Base-by-base conservation (phyloP, 768 basidiomycete species). In the Suillus subaureus region DNA sequence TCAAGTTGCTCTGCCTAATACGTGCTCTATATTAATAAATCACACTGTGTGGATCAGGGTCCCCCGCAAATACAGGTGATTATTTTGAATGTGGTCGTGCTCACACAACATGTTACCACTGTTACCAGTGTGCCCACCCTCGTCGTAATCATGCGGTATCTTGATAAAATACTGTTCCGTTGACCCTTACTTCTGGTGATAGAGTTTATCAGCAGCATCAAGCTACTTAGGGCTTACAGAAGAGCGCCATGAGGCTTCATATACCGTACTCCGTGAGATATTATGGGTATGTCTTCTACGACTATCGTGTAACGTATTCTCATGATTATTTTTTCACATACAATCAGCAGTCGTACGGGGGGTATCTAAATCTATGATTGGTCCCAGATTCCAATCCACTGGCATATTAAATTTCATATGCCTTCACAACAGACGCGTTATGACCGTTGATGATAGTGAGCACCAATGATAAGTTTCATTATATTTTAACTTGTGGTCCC, bases 371-470 rank as follows among this genome's bases (percentile, higher is more conserved):
- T 54, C 28, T 54, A 31, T 21, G 52, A 31, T 54, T 33, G 11
- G 54, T 33, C 21, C 54, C 33, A 51, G 5, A 26, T 26, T 26
- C 15, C 13, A 49, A 13, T 54, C 16, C 23, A 49, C 1, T 52
- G 51, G 16, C 51, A 52, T 26, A 51, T 52, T 33, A 55, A 55
- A 33, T 55, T 55, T 33, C 54, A 55, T 54, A 31, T 54, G 52
- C 52, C 31, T 55, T 55, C 31, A 33, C 54, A 33, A 11, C 52
- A 21, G 31, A 33, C 54, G 31, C 31, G 54, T 55, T 55, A 55
- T 55, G 31, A 33, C 54, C 54, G 54, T 54, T 31, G 52, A 11
- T 16, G 18, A 54, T 49, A 49, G 47, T n/a, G 13, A 33, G 21
- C 11, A 15, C 18, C 51, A 21, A 31, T 52, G 51, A 54, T 21